Conservation (phyloP, 805 yeast species). For the Saturnispora kantuleensis region DNA sequence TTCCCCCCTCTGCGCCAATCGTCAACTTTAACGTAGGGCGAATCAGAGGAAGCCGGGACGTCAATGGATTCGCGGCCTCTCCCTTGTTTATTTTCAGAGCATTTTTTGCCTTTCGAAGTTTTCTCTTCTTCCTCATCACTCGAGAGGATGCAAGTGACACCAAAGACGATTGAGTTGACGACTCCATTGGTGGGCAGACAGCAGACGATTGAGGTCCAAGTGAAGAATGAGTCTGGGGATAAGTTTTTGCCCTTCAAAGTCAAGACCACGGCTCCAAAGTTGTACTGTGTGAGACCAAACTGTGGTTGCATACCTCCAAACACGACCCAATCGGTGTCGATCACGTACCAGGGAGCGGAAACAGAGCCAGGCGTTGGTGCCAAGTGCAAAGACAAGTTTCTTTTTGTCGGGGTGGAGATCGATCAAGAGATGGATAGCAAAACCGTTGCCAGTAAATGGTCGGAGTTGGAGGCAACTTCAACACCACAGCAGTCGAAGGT, state of each 20-base stretch:
- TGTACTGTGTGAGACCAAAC: slow-evolving; percentile 93
- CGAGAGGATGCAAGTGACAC: slow-evolving; percentile 6
- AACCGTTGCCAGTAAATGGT: slow-evolving; percentile 61
- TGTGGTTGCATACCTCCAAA: slow-evolving; percentile 77
- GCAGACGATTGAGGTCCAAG: slow-evolving; percentile 50
- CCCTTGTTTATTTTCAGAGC: neutral
- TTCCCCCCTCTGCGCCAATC: no score
- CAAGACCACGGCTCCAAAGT: slow-evolving; percentile 94
- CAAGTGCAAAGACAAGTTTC: slow-evolving; percentile 86
- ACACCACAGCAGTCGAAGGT: slow-evolving; percentile 22
- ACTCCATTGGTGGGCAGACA: slow-evolving; percentile 59
- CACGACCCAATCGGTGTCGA: slow-evolving; percentile 57
- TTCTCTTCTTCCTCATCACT: neutral
- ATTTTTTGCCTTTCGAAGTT: neutral
- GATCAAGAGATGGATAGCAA: slow-evolving; percentile 46
- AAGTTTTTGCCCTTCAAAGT: slow-evolving; percentile 76
- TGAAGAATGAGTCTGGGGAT: slow-evolving; percentile 45
- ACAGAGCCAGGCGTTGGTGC: slow-evolving; percentile 64
- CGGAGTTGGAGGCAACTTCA: slow-evolving; percentile 54
- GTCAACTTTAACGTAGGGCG: no score
- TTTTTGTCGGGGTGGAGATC: slow-evolving; percentile 78
- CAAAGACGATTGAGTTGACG: slow-evolving; percentile 7
- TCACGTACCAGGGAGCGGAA: slow-evolving; percentile 75
- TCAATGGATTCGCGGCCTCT: no score
- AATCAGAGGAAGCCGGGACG: no score